These are phyloP conservation scores for Myxozyma mucilagina DNA, from an alignment of 805 yeast species.

Conservation along the genomic window DNA sequence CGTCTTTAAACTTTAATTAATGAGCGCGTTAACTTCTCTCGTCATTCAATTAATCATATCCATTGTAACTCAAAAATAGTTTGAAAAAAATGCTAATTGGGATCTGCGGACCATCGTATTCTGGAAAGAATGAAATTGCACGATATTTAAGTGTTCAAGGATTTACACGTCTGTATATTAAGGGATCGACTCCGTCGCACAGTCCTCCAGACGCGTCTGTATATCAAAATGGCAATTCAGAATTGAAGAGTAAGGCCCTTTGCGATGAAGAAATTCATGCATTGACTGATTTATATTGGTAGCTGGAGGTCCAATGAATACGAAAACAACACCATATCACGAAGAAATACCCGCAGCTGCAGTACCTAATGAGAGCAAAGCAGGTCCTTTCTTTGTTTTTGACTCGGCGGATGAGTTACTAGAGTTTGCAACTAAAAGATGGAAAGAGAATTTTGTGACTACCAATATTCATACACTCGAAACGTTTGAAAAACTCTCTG, in stretches of 20 bases:
- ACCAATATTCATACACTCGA: constrained; percentile 52
- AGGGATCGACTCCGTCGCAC: constrained; percentile 1
- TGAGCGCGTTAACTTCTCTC: background rate
- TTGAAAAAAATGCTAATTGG: constrained; percentile 65
- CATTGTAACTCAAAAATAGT: too few relatives aligned
- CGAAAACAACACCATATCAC: too few relatives aligned
- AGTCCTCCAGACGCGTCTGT: constrained; percentile 12
- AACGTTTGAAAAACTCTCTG: constrained; percentile 44
- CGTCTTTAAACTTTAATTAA: background rate
- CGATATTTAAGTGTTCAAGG: constrained; percentile 50
- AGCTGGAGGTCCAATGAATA: too few relatives aligned
- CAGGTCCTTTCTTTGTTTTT: constrained; percentile 39
- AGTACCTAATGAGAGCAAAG: background rate
- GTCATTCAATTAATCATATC: background rate
- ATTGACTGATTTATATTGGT: too few relatives aligned
- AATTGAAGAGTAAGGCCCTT: background rate
- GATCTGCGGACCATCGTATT: constrained; percentile 64
- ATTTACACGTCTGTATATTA: constrained; percentile 23
- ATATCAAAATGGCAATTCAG: background rate
- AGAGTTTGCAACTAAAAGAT: constrained; percentile 62
- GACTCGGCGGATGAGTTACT: constrained; percentile 49
- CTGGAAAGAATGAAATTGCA: constrained; percentile 68
- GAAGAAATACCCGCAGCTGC: background rate
- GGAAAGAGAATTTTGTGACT: constrained; percentile 64
- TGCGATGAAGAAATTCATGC: background rate